Evolutionary conservation across 352 stramenopile genomes (phyloP), one percentile per base, ranked within the genome.

Genomic region (Globisporangium sylvaticum): DNA sequence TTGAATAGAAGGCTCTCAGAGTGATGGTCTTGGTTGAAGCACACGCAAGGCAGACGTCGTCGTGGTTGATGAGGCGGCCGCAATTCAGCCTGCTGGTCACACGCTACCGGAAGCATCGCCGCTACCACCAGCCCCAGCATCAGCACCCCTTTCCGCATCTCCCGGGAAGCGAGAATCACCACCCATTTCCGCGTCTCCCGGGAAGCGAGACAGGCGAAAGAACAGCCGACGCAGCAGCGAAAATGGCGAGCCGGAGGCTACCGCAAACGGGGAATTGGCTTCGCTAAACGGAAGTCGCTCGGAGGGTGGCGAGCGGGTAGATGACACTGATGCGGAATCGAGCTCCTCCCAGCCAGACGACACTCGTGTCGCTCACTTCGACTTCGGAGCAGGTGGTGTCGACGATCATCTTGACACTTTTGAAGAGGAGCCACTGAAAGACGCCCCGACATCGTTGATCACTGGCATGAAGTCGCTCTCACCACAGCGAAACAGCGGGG

Each of bases 71-170:
- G 29, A 60, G 29, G 20, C 20, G 2, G 29, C 12, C 3, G 15
- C 29, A 29, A 44, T 60, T 1, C 57, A 75, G 32, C 31, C 53
- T 24, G 56, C 54, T 1, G 57, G 52, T 0, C 39, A 37, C 10
- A 61, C 48, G 29, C 52, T 67, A 34, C 20, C 61, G 1, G 69
- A 68, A 32, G 6, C 65, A 42, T 32, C 52, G 31, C 37, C 59
- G 64, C 9, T 22, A 14, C 5, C 31, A 0, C 9, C 53, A 8
- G 14, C 9, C 14, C 2, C 39, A 15, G 12, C 22, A 0, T 4
- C 64, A 12, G 14, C n/a, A 2, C 25, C 48, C 18, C 18, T 15
- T 3, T 18, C 56, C 1, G 0, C n/a, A 12, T 58, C 59, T 8
- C 59, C 59, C 1, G 27, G 27, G 8, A 58, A 58, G 44, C 25